Base-by-base conservation (phyloP, 306 rosid genomes). In the Luffa acutangula region DNA sequence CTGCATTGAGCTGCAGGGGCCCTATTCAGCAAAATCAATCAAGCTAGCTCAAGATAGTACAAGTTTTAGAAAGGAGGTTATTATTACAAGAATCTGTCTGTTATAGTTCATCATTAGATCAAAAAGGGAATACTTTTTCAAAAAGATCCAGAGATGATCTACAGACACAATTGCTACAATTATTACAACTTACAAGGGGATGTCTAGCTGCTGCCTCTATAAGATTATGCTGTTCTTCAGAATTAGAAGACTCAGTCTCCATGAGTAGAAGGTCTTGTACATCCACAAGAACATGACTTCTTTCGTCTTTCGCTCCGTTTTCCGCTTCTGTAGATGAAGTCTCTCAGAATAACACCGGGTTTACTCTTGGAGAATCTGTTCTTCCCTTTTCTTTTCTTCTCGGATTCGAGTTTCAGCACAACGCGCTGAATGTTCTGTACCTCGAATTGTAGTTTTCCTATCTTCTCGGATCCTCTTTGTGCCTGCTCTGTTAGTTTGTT, bases 371-470 rank as follows among this genome's bases (percentile, higher is more conserved):
- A 82, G 84, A 96, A 93, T 80, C 84, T 88, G 86, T 36, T 77
- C 66, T 90, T 91, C 79, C 91, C 89, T 77, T 83, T 88, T 77
- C 48, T 85, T 65, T 81, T 91, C 78, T 86, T 86, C 56, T 89
- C 97, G 64, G 87, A 96, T 78, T 82, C 89, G 80, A 91, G 51
- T 81, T 96, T 93, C 64, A 90, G 88, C 87, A 93, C 14, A 84
- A 84, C 86, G 43, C 85, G 85, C 37, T 93, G 94, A 25, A 96
- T 89, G 86, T 87, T 96, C 85, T 96, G 96, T 82, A 96, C 78
- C 86, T 96, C 97, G 51, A 90, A 90, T 82, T 96, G 99, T 90
- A 96, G 78, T 39, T 86, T 69, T 76, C 97, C 98, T 43, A 96
- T 91, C 89, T 90, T 88, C 77, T 93, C 97, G 0, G 97, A 87